These are phyloP conservation scores for Coemansia sp. DNA, from an alignment of 192 early-diverging fungal species.

Conservation along the genomic window DNA sequence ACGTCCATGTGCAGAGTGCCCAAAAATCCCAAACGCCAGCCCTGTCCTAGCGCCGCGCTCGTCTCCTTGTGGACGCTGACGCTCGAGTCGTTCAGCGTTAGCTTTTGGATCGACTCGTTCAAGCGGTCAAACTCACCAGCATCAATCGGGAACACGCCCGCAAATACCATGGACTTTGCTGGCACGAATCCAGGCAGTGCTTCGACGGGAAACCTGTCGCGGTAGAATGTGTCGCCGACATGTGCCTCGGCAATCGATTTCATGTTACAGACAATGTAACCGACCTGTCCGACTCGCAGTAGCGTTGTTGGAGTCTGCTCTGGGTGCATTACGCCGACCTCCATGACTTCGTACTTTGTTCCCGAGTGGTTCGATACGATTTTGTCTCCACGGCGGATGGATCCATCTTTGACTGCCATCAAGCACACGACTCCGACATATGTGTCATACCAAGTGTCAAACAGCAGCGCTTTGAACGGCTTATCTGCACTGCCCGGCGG, in stretches of 20 bases:
- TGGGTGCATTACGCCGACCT: slow-evolving; percentile 96
- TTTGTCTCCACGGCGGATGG: slow-evolving; percentile 72
- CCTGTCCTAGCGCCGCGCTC: slow-evolving; percentile 87
- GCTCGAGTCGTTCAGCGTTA: slow-evolving; percentile 95
- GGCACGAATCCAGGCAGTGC: slow-evolving; percentile 89
- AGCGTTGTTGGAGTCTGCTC: slow-evolving; percentile 68
- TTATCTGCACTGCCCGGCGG: slow-evolving; percentile 65
- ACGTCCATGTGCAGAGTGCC: slow-evolving; percentile 99
- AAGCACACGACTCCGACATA: slow-evolving; percentile 97
- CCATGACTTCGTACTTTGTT: slow-evolving; percentile 82
- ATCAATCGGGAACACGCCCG: slow-evolving; percentile 92
- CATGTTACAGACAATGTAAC: slow-evolving; percentile 92
- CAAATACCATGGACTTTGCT: slow-evolving; percentile 96
- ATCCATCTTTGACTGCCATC: slow-evolving; percentile 86
- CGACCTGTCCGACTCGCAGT: slow-evolving; percentile 75
- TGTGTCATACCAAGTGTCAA: slow-evolving; percentile 98
- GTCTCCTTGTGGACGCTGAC: slow-evolving; percentile 88
- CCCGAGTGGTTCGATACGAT: slow-evolving; percentile 81
- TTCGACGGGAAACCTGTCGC: slow-evolving; percentile 65
- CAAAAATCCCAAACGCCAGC: slow-evolving; percentile 94
- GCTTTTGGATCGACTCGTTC: slow-evolving; percentile 87
- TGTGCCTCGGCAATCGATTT: slow-evolving; percentile 90
- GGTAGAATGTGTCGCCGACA: slow-evolving; percentile 95
- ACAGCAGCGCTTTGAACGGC: slow-evolving; percentile 87
- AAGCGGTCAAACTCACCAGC: slow-evolving; percentile 85